These are phyloP conservation scores for Cochlearia excelsa DNA, from an alignment of 345 rosid species.

Conservation along the genomic window DNA sequence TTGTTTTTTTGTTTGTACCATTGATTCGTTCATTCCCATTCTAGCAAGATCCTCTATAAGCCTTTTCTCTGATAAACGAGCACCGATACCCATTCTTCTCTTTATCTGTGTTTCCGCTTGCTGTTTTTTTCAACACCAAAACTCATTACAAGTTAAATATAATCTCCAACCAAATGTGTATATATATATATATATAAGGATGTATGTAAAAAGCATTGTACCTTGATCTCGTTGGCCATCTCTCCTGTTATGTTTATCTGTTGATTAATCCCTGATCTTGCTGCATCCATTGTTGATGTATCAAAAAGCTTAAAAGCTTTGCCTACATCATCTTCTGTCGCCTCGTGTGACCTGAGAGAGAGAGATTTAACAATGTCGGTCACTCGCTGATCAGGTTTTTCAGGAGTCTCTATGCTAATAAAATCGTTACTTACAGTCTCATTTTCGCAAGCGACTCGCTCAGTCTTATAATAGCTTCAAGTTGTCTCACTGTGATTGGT, in stretches of 20 bases:
- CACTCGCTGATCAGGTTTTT: not conserved
- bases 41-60: conserved; percentile 79
- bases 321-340: conserved; percentile 76
- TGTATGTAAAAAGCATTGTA: not conserved
- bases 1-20: conserved; percentile 40
- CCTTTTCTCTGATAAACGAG: conserved; percentile 79
- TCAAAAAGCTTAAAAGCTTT: conserved; percentile 88
- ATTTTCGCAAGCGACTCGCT: conserved; percentile 94
- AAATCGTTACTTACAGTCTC: conserved; percentile 65
- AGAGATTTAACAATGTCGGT: conserved; percentile 20
- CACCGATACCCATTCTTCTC: conserved; percentile 86
- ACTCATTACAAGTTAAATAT: not conserved
- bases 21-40: conserved; percentile 89
- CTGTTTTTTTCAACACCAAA: conserved; percentile 35
- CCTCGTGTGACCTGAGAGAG: conserved; percentile 62
- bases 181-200: not conserved
- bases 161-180: not conserved
- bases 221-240: conserved; percentile 86
- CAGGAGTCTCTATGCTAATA: conserved; percentile 8
- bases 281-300: conserved; percentile 96
- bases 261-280: conserved; percentile 89
- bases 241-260: conserved; percentile 76
- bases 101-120: conserved; percentile 95
- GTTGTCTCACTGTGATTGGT: conserved; percentile 92
- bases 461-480: conserved; percentile 86